A percentile compares a stretch with the other conserved stretches of the same genome.
phyloP scores from a whole-genome alignment of 306 rosid genomes.

The Rosa chinensis region DNA sequence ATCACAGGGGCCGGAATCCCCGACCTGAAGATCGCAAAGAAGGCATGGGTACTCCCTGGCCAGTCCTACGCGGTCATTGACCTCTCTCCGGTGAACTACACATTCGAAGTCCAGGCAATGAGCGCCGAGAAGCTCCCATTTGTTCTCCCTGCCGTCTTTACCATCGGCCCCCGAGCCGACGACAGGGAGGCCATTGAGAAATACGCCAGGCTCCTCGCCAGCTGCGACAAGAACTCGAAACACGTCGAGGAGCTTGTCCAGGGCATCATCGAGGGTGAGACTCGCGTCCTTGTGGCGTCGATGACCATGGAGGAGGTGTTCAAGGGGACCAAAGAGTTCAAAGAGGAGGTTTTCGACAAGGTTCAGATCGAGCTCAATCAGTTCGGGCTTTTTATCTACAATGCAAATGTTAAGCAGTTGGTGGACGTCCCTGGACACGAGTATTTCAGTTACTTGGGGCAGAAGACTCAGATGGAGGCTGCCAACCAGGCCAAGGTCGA shows the following conservation, averaged over 20 bases:
- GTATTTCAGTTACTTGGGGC: slow-evolving; percentile 7
- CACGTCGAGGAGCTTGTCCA: slow-evolving; percentile 50
- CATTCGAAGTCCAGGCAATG: slow-evolving; percentile 65
- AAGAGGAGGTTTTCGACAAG: slow-evolving; percentile 32
- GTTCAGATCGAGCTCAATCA: slow-evolving; percentile 54
- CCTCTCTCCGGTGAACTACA: slow-evolving; percentile 57
- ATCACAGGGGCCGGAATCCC: slow-evolving; percentile 20
- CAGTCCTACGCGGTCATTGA: slow-evolving; percentile 32
- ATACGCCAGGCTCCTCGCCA: slow-evolving; percentile 43
- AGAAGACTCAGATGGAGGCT: slow-evolving; percentile 21
- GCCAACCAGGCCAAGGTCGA: slow-evolving; percentile 24
- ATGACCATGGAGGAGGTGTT: slow-evolving; percentile 59
- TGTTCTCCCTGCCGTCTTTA: slow-evolving; percentile 51
- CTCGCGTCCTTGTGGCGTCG: slow-evolving; percentile 59
- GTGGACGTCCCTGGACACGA: slow-evolving; percentile 6
- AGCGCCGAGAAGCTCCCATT: slow-evolving; percentile 63
- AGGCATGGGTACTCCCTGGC: slow-evolving; percentile 45
- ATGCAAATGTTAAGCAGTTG: slow-evolving; percentile 40
- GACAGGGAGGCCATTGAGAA: slow-evolving; percentile 28
- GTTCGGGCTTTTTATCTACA: slow-evolving; percentile 54
- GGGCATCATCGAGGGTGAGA: slow-evolving; percentile 59
- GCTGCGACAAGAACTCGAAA: slow-evolving; percentile 34
- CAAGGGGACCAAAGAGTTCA: slow-evolving; percentile 42
- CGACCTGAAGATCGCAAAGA: slow-evolving; percentile 46
- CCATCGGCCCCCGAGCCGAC: slow-evolving; percentile 46